Percentiles rank a stretch among this genome's conserved stretches.
Conservation (phyloP, 2,329 filamentous ascomycete genomes). For the Celoporthe dispersa region DNA sequence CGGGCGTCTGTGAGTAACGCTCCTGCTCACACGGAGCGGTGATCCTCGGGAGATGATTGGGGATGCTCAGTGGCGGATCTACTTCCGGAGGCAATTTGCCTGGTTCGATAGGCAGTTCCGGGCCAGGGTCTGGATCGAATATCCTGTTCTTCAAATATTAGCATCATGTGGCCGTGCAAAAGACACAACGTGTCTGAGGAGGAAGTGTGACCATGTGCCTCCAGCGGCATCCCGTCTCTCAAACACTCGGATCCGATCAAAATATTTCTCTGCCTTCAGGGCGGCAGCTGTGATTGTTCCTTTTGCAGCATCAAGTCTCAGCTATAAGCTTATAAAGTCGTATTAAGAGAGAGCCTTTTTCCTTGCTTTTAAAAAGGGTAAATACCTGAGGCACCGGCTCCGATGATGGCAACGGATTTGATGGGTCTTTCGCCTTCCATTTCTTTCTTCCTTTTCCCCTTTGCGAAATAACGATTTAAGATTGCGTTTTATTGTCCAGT, state of each 20-base stretch:
- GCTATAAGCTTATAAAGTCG: background rate
- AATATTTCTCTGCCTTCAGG: conserved; percentile 49
- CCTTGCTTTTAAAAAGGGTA: too few species aligned
- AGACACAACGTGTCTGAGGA: background rate
- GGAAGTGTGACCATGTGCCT: conserved; percentile 47
- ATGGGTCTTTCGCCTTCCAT: conserved; percentile 35
- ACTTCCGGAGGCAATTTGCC: conserved; percentile 49
- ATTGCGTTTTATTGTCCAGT: background rate
- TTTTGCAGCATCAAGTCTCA: conserved; percentile 31
- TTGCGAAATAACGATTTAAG: background rate
- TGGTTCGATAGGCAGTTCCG: conserved; percentile 42
- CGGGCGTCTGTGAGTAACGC: conserved; percentile 52
- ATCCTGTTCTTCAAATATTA: conserved; percentile 45
- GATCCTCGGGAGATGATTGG: conserved; percentile 45
- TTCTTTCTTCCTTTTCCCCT: background rate
- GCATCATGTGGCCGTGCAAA: background rate
- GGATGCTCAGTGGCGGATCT: conserved; percentile 52
- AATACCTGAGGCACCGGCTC: conserved; percentile 48
- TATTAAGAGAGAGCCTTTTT: background rate
- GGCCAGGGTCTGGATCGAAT: conserved; percentile 50
- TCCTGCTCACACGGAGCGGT: conserved; percentile 49
- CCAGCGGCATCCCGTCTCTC: conserved; percentile 48
- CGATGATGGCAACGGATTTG: conserved; percentile 48
- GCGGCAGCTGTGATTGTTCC: conserved; percentile 54
- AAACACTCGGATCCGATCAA: conserved; percentile 47